Evolutionary conservation across 495 filamentous ascomycete species (phyloP).

Genomic region (Thozetella sp.): DNA sequence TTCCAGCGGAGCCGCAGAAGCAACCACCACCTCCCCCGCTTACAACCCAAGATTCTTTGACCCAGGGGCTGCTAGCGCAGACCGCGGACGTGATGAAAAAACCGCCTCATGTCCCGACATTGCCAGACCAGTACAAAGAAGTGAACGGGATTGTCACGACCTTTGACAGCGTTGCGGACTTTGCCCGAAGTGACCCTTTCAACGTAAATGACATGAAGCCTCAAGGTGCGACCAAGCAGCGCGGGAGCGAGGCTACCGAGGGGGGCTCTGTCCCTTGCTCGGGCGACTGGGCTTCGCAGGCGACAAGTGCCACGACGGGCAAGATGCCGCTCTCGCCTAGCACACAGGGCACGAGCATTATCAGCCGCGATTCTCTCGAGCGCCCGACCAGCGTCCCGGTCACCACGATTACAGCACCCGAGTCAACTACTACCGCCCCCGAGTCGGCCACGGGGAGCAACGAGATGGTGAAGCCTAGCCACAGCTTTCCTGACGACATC

Average conservation of each 20-base stretch:
- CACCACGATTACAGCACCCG: conserved; percentile 36
- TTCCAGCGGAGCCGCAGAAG: conserved; percentile 20
- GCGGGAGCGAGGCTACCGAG: conserved; percentile 54
- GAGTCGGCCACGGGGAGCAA: conserved; percentile 24
- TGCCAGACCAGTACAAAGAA: conserved; percentile 24
- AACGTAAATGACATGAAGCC: conserved; percentile 24
- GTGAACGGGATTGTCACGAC: conserved; percentile 35
- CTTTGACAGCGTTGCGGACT: conserved; percentile 33
- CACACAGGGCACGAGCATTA: conserved; percentile 59
- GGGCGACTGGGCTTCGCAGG: conserved; percentile 55
- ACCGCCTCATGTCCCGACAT: conserved; percentile 14
- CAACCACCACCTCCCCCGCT: background rate
- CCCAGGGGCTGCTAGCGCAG: conserved; percentile 7
- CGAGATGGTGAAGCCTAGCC: conserved; percentile 11
- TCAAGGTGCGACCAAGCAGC: conserved; percentile 37
- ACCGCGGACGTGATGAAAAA: conserved; percentile 10
- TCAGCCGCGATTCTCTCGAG: conserved; percentile 50
- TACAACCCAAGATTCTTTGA: background rate
- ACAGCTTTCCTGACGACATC: conserved; percentile 11
- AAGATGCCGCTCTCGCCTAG: conserved; percentile 61
- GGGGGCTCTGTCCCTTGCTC: conserved; percentile 46
- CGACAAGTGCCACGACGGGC: conserved; percentile 55
- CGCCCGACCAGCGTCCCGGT: conserved; percentile 38
- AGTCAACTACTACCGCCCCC: conserved; percentile 26
- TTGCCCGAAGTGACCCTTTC: conserved; percentile 34